Percentiles rank a stretch among this genome's conserved stretches.
Conservation (phyloP, 768 basidiomycete genomes). For the Termitomyces sp. region DNA sequence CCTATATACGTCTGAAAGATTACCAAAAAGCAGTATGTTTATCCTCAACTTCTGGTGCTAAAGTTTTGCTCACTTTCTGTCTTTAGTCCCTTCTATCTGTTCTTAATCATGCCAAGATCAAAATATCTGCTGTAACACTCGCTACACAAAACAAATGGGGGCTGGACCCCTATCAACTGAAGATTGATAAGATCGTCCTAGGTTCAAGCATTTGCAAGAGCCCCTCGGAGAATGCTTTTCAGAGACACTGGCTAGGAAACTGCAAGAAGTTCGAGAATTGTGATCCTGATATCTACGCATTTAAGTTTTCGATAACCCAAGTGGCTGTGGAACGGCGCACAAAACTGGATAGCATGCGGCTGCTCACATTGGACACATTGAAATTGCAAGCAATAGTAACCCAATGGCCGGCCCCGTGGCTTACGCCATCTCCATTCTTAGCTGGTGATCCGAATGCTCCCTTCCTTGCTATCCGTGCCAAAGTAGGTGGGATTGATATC, state of each 20-base stretch:
- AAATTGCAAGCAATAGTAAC: conserved; percentile 40
- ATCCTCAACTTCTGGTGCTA: not conserved
- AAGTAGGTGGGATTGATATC: conserved; percentile 42
- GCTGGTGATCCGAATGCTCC: conserved; percentile 58
- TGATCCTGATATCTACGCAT: conserved; percentile 46
- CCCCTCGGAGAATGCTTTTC: conserved; percentile 37
- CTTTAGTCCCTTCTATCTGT: conserved; percentile 43
- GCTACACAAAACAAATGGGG: conserved; percentile 31
- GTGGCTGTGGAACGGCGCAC: conserved; percentile 43
- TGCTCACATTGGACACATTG: conserved; percentile 40
- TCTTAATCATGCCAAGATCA: conserved; percentile 39
- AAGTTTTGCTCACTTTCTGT: not conserved
- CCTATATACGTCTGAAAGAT: conserved; percentile 37
- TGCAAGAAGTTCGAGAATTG: conserved; percentile 26
- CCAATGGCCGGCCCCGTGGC: conserved; percentile 63
- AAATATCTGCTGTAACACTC: conserved; percentile 44
- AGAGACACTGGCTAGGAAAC: conserved; percentile 52
- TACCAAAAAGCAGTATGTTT: conserved; percentile 34
- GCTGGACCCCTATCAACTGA: conserved; percentile 37
- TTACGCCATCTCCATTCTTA: conserved; percentile 45
- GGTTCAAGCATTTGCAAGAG: conserved; percentile 44
- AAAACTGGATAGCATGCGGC: conserved; percentile 29
- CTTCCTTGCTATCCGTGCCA: conserved; percentile 44
- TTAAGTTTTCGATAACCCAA: conserved; percentile 40
- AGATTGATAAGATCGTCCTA: conserved; percentile 37